These are phyloP conservation scores for Diversispora eburnea DNA, from an alignment of 192 early-diverging fungal genomes.

Conservation along the genomic window DNA sequence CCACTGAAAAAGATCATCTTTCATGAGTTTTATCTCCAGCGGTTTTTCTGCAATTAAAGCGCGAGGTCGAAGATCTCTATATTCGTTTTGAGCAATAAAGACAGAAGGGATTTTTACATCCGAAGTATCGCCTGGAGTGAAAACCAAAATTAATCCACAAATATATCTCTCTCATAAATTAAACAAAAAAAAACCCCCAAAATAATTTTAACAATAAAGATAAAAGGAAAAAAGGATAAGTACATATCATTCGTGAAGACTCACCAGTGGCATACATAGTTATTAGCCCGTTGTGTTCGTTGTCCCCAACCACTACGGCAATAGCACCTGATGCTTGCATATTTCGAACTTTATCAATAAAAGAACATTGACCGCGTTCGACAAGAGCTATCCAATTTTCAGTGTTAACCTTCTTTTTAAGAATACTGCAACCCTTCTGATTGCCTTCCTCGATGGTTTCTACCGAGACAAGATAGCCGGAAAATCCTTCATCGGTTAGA, in stretches of 20 bases:
- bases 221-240: slow-evolving; percentile 3
- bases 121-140: slow-evolving; percentile 67
- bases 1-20: slow-evolving; percentile 46
- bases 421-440: slow-evolving; percentile 54
- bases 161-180: background rate
- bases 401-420: slow-evolving; percentile 36
- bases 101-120: slow-evolving; percentile 86
- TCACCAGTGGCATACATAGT: slow-evolving; percentile 81
- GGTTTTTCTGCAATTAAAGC: slow-evolving; percentile 27
- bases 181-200: slow-evolving; percentile 4
- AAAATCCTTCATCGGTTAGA: slow-evolving; percentile 66
- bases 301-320: slow-evolving; percentile 87
- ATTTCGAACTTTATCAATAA: slow-evolving; percentile 84
- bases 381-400: slow-evolving; percentile 80
- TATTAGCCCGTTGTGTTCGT: slow-evolving; percentile 65
- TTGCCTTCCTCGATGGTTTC: slow-evolving; percentile 52
- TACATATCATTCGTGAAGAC: slow-evolving; percentile 19
- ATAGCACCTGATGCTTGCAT: slow-evolving; percentile 85
- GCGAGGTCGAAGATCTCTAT: slow-evolving; percentile 52
- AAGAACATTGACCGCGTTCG: slow-evolving; percentile 82
- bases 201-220: background rate
- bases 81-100: slow-evolving; percentile 74
- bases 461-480: slow-evolving; percentile 61
- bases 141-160: slow-evolving; percentile 1
- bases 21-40: slow-evolving; percentile 34